Percentiles rank a stretch among this genome's conserved stretches.
Conservation (phyloP, 352 stramenopile genomes). For the Globisporangium spinosum region DNA sequence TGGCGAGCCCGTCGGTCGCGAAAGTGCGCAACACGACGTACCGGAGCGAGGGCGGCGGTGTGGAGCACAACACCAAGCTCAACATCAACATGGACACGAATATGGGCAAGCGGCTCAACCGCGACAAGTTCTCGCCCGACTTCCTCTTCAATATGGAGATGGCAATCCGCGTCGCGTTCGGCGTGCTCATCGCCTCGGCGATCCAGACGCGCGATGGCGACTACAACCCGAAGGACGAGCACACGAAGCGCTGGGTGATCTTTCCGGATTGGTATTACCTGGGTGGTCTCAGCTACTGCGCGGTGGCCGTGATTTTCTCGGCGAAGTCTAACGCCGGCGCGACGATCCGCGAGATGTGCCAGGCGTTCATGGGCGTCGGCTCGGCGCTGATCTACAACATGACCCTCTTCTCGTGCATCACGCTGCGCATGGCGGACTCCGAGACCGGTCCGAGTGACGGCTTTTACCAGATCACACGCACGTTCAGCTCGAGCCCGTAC, state of each 20-base stretch:
- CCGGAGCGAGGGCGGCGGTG: background rate
- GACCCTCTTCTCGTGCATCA: constrained; percentile 47
- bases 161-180: constrained; percentile 57
- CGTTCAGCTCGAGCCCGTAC: constrained; percentile 58
- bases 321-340: constrained; percentile 63
- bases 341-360: constrained; percentile 62
- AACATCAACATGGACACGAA: background rate
- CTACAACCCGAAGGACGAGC: constrained; percentile 34
- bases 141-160: constrained; percentile 69
- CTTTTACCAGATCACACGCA: constrained; percentile 57
- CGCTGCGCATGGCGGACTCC: constrained; percentile 39
- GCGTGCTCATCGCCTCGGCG: constrained; percentile 68
- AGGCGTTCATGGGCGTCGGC: constrained; percentile 72
- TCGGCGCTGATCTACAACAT: constrained; percentile 80
- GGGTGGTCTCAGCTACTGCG: constrained; percentile 77
- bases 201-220: constrained; percentile 57
- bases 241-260: constrained; percentile 67
- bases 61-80: background rate
- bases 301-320: constrained; percentile 75
- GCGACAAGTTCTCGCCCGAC: constrained; percentile 21
- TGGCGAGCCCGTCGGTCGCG: background rate
- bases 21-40: background rate
- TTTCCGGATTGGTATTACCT: constrained; percentile 67
- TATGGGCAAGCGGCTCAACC: background rate
- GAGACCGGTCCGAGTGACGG: constrained; percentile 33